Percentiles rank a stretch among this genome's conserved stretches.
phyloP scores from a whole-genome alignment of 2,329 filamentous ascomycete genomes.

The Penicillium sp. region DNA sequence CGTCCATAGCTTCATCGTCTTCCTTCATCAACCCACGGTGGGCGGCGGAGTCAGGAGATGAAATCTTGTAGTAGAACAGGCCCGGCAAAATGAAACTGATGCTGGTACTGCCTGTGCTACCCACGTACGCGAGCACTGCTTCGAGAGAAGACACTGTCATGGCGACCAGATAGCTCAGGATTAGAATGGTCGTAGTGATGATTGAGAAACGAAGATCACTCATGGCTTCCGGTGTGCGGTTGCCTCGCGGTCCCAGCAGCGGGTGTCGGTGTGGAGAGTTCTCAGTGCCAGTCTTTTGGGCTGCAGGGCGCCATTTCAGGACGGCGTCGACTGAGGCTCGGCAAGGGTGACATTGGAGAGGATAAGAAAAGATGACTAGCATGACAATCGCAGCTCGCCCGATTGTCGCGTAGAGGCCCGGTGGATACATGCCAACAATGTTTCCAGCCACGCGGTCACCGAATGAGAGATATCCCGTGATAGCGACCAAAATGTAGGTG shows the following conservation, averaged over 20 bases:
- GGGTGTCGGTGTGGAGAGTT: constrained; percentile 45
- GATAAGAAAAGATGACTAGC: constrained; percentile 93
- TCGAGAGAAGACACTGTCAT: constrained; percentile 89
- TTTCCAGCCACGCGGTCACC: constrained; percentile 87
- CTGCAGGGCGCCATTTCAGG: constrained; percentile 77
- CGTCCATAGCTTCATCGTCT: constrained; percentile 69
- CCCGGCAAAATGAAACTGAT: constrained; percentile 97
- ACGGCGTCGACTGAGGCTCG: constrained; percentile 93
- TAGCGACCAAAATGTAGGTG: constrained; percentile 86
- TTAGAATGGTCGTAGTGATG: constrained; percentile 81
- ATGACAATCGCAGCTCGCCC: constrained; percentile 93
- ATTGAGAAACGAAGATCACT: constrained; percentile 84
- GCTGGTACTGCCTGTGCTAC: constrained; percentile 87
- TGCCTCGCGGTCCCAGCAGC: constrained; percentile 38
- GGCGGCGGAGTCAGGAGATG: constrained; percentile 77
- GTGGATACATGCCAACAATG: constrained; percentile 85
- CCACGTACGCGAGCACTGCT: constrained; percentile 90
- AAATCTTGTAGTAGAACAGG: constrained; percentile 98
- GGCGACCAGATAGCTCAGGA: constrained; percentile 80
- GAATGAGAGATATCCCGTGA: constrained; percentile 94
- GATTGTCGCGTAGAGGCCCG: constrained; percentile 81
- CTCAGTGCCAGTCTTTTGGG: constrained; percentile 39
- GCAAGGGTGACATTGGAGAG: constrained; percentile 92
- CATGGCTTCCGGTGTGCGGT: constrained; percentile 62
- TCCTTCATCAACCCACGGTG: constrained; percentile 87